These are phyloP conservation scores for Scutellaria galericulata DNA, from an alignment of 257 asterid genomes.

Conservation along the genomic window DNA sequence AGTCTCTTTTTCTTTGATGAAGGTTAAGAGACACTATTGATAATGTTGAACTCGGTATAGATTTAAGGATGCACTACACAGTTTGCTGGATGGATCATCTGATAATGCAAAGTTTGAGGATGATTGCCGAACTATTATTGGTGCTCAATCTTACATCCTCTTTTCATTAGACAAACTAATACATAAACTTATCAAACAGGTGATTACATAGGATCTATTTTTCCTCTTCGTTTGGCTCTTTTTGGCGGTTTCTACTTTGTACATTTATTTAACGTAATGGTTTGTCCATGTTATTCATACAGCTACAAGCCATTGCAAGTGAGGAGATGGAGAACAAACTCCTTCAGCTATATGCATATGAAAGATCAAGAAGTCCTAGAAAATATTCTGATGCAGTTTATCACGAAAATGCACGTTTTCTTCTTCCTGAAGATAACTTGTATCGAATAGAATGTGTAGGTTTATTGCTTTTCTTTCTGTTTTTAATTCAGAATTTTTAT, in stretches of 20 bases:
- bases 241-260: neutral
- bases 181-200: slow-evolving; percentile 92
- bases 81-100: slow-evolving; percentile 82
- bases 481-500: neutral
- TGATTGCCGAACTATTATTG: slow-evolving; percentile 91
- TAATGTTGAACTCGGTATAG: slow-evolving; percentile 52
- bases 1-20: neutral
- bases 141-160: slow-evolving; percentile 91
- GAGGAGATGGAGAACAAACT: slow-evolving; percentile 89
- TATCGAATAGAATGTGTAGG: slow-evolving; percentile 90
- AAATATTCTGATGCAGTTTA: slow-evolving; percentile 68
- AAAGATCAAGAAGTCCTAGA: slow-evolving; percentile 67
- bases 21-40: slow-evolving; percentile 20
- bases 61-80: slow-evolving; percentile 77
- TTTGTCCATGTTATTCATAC: slow-evolving; percentile 32
- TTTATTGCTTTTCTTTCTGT: slow-evolving; percentile 23
- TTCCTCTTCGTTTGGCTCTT: neutral
- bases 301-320: slow-evolving; percentile 77
- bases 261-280: slow-evolving; percentile 32
- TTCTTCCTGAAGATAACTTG: slow-evolving; percentile 78
- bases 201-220: slow-evolving; percentile 29
- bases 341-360: slow-evolving; percentile 78
- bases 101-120: slow-evolving; percentile 96
- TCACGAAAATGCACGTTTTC: slow-evolving; percentile 72
- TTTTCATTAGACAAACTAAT: slow-evolving; percentile 92